Conservation (phyloP, 2,329 filamentous ascomycete species). For the Epichloe baconii region DNA sequence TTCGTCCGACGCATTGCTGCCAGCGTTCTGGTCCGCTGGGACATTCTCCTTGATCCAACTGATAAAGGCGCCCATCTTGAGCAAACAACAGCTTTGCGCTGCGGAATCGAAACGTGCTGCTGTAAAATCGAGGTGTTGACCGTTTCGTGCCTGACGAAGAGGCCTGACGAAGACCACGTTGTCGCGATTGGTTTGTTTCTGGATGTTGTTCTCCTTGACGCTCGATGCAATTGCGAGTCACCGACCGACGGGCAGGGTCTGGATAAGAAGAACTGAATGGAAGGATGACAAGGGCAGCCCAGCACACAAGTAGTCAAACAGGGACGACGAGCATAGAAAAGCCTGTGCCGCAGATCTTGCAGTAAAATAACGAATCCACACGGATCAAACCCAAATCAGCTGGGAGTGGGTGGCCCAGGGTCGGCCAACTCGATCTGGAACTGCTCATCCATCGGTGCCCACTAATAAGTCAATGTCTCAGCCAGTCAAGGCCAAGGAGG, state of each 20-base stretch:
- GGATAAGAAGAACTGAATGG: neutral
- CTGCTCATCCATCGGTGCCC: neutral
- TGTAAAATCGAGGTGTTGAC: neutral
- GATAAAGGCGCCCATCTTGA: conserved; percentile 25
- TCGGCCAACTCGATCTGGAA: too few species aligned
- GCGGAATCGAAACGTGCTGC: neutral
- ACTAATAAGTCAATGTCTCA: conserved; percentile 20
- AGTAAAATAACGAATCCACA: neutral
- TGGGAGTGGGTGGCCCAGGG: neutral
- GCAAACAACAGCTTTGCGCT: conserved; percentile 7
- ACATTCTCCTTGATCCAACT: conserved; percentile 24
- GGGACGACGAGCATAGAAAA: neutral
- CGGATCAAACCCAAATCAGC: neutral
- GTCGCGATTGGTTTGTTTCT: neutral
- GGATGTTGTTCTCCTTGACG: neutral
- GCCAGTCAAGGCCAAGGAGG: conserved; percentile 1
- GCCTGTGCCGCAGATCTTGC: neutral
- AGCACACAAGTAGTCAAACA: neutral
- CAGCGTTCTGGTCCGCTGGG: conserved; percentile 12
- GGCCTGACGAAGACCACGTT: neutral
- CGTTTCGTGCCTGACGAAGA: neutral
- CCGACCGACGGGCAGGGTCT: neutral
- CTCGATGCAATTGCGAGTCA: neutral
- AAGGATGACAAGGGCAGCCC: neutral
- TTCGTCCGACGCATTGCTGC: conserved; percentile 7